phyloP scores from a whole-genome alignment of 208 protist species.

The Trypanosoma lewisi region DNA sequence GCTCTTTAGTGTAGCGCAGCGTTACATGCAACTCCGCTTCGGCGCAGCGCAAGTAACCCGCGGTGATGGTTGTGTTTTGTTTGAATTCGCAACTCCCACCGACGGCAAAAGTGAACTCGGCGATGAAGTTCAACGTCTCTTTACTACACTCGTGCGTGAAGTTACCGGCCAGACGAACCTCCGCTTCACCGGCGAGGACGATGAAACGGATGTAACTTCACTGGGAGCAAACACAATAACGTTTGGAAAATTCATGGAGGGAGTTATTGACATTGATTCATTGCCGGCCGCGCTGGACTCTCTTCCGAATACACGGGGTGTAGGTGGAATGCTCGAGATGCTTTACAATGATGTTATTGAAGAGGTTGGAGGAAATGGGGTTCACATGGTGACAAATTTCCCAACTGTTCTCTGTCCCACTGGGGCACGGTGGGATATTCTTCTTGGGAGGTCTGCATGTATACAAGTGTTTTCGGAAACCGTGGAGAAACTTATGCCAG shows the following conservation, averaged over 20 bases:
- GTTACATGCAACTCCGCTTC: constrained; percentile 78
- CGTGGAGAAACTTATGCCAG: constrained; percentile 16
- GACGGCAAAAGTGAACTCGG: constrained; percentile 32
- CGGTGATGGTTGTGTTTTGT: constrained; percentile 79
- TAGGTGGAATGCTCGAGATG: constrained; percentile 77
- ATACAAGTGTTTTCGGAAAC: constrained; percentile 73
- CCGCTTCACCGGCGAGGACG: constrained; percentile 60
- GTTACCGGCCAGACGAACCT: constrained; percentile 58
- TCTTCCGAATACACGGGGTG: constrained; percentile 38
- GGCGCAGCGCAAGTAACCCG: constrained; percentile 53
- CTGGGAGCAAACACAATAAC: constrained; percentile 37
- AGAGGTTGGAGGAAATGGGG: constrained; percentile 45
- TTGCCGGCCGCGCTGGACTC: constrained; percentile 28
- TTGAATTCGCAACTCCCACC: constrained; percentile 51
- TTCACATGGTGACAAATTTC: constrained; percentile 62
- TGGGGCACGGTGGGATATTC: constrained; percentile 69
- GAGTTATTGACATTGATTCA: constrained; percentile 19
- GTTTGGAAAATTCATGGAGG: constrained; percentile 60
- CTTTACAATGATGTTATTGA: constrained; percentile 78
- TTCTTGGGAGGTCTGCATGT: constrained; percentile 57
- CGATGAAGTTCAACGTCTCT: constrained; percentile 76
- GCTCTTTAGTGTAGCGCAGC: constrained; percentile 78
- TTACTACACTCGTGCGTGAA: constrained; percentile 71
- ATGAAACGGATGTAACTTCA: constrained; percentile 65
- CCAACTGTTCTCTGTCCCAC: constrained; percentile 66